Percentiles rank a stretch among this genome's conserved stretches.
These are phyloP conservation scores for Colletotrichum orchidophilum DNA, from an alignment of 2,329 filamentous ascomycete genomes.

Conservation along the genomic window DNA sequence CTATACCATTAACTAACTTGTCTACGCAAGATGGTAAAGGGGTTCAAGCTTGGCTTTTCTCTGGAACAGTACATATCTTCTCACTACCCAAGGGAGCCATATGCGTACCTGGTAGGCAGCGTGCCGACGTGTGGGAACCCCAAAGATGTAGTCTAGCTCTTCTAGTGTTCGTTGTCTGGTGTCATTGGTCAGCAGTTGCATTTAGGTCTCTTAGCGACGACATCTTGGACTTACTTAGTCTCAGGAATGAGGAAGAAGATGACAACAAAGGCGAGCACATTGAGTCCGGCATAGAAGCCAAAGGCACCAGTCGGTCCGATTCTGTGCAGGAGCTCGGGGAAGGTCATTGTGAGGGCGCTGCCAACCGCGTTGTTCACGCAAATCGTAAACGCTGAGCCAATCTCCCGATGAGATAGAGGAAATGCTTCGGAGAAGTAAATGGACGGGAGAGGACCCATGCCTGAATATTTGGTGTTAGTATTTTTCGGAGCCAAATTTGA, in stretches of 20 bases:
- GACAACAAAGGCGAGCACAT: constrained; percentile 67
- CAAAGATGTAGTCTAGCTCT: constrained; percentile 53
- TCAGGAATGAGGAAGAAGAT: constrained; percentile 70
- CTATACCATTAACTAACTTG: neutral
- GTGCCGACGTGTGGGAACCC: constrained; percentile 44
- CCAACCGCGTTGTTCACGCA: constrained; percentile 42
- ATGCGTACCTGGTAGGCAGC: constrained; percentile 44
- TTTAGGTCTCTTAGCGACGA: neutral
- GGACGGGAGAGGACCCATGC: constrained; percentile 43
- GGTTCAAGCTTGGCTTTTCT: constrained; percentile 47
- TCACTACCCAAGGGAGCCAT: constrained; percentile 45
- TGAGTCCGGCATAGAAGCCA: constrained; percentile 69
- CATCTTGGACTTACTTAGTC: constrained; percentile 51
- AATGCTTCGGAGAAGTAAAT: constrained; percentile 66
- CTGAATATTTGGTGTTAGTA: constrained; percentile 32
- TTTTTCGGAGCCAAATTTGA: neutral
- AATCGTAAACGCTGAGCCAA: constrained; percentile 44
- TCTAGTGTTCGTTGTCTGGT: constrained; percentile 55
- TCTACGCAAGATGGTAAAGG: constrained; percentile 49
- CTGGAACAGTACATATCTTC: constrained; percentile 47
- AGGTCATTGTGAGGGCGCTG: constrained; percentile 49
- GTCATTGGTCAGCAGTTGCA: neutral
- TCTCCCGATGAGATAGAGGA: constrained; percentile 61
- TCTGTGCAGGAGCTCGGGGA: constrained; percentile 54
- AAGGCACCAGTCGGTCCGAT: constrained; percentile 57